These are phyloP conservation scores for Suillus hirtellus DNA, from an alignment of 768 basidiomycete species.

Conservation along the genomic window DNA sequence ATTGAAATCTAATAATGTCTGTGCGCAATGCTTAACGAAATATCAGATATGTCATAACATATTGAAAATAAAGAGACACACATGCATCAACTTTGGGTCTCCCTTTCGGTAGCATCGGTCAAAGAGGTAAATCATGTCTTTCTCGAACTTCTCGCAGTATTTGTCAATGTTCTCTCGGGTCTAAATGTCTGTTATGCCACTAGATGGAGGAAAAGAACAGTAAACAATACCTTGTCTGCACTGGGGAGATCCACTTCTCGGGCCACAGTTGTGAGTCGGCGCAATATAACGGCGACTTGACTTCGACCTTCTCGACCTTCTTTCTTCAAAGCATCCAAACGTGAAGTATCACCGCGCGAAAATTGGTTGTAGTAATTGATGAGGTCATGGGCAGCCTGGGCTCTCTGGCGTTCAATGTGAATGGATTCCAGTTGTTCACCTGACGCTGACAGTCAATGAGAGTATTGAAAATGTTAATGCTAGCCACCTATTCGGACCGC, in stretches of 20 bases:
- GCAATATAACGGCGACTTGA: constrained; percentile 83
- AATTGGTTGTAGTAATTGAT: constrained; percentile 95
- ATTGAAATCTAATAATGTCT: constrained; percentile 96
- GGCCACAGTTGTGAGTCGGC: constrained; percentile 83
- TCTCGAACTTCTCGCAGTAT: constrained; percentile 98
- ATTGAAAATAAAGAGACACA: constrained; percentile 35
- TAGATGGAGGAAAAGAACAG: background rate
- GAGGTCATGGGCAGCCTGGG: constrained; percentile 91
- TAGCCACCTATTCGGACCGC: constrained; percentile 87
- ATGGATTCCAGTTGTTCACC: constrained; percentile 96
- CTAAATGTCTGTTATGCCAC: constrained; percentile 35
- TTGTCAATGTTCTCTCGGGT: constrained; percentile 91
- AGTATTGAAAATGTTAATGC: background rate
- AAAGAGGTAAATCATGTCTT: constrained; percentile 95
- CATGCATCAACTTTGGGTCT: constrained; percentile 99
- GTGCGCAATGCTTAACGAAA: constrained; percentile 83
- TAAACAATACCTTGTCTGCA: constrained; percentile 65
- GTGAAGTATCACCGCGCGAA: constrained; percentile 73
- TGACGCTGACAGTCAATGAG: constrained; percentile 30
- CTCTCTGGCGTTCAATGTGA: constrained; percentile 87
- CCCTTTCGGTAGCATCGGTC: constrained; percentile 95
- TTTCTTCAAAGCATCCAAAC: constrained; percentile 75
- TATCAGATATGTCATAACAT: constrained; percentile 14
- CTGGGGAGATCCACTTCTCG: constrained; percentile 90
- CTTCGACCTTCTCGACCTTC: constrained; percentile 88